Percentiles rank a stretch among this genome's conserved stretches.
Evolutionary conservation across 164 flowering plant genomes (phyloP).

Genomic region (Dillenia turbinata): DNA sequence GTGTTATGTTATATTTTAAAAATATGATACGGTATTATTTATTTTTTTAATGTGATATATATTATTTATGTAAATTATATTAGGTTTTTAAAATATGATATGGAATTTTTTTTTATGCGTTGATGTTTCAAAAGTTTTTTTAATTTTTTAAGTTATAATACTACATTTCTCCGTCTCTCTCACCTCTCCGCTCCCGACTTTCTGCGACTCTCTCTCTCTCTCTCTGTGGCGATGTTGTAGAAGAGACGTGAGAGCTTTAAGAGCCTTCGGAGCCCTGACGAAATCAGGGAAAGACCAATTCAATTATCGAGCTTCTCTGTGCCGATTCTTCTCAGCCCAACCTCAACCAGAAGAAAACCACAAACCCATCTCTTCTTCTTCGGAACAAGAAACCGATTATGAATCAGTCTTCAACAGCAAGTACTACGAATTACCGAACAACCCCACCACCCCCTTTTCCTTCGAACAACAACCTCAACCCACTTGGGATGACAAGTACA

Average conservation of each 20-base stretch:
- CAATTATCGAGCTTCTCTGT: slow-evolving; percentile 12
- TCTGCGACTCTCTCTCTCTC: no score
- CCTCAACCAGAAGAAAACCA: slow-evolving; percentile 21
- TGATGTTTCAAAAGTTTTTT: no score
- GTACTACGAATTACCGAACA: slow-evolving; percentile 35
- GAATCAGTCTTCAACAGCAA: slow-evolving; percentile 57
- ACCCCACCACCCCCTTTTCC: neutral
- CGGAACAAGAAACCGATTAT: slow-evolving; percentile 20
- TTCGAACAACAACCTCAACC: slow-evolving; percentile 9
- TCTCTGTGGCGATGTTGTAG: no score
- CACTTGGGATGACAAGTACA: slow-evolving; percentile 60
- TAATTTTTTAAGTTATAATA: no score
- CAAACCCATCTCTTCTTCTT: slow-evolving; percentile 9
- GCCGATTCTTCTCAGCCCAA: slow-evolving; percentile 47
- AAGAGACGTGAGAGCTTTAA: slow-evolving; percentile 22
- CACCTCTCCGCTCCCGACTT: no score
- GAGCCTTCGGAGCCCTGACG: slow-evolving; percentile 19
- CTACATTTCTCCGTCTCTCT: no score
- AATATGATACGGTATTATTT: no score
- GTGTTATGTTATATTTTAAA: no score
- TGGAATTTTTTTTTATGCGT: no score
- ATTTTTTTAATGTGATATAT: no score
- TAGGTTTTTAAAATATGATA: no score
- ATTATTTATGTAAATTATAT: no score
- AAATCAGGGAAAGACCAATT: slow-evolving; percentile 11